A percentile compares a stretch with the other conserved stretches of the same genome.
Evolutionary conservation across 192 early-diverging fungal species (phyloP).

Genomic region (Chytriomyces hyalinus): DNA sequence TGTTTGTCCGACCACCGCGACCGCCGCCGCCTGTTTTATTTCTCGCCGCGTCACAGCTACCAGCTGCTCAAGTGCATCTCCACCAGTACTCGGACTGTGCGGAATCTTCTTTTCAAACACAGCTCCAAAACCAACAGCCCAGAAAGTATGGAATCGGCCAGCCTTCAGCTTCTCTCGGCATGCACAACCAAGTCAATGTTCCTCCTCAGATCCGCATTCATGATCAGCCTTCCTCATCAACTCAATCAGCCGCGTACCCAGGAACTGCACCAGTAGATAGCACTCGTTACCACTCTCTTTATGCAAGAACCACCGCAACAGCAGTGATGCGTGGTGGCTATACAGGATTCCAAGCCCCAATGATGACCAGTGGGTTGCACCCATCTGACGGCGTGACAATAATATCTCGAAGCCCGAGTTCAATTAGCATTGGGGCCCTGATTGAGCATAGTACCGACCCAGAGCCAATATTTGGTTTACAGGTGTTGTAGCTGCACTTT

Average conservation of each 20-base stretch:
- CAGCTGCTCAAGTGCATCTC: too few species aligned
- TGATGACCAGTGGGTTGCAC: neutral
- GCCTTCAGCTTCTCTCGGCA: too few species aligned
- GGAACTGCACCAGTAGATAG: neutral
- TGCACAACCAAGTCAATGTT: too few species aligned
- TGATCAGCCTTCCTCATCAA: neutral
- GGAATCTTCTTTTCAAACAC: too few species aligned
- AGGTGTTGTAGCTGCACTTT: constrained; percentile 4
- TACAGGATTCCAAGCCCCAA: neutral
- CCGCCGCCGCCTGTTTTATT: too few species aligned
- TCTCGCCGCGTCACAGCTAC: too few species aligned
- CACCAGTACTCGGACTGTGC: too few species aligned
- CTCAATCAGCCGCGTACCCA: neutral
- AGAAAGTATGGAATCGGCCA: too few species aligned
- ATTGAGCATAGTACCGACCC: neutral
- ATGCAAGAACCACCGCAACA: neutral
- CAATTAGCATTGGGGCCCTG: constrained; percentile 12
- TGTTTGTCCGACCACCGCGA: too few species aligned
- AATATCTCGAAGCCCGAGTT: neutral
- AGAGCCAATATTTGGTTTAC: constrained; percentile 10
- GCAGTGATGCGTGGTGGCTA: neutral
- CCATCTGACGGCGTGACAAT: neutral
- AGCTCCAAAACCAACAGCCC: too few species aligned
- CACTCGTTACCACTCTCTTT: neutral
- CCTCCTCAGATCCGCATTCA: neutral